phyloP scores from a whole-genome alignment of 495 filamentous ascomycete genomes.

The Oidiodendron maius region DNA sequence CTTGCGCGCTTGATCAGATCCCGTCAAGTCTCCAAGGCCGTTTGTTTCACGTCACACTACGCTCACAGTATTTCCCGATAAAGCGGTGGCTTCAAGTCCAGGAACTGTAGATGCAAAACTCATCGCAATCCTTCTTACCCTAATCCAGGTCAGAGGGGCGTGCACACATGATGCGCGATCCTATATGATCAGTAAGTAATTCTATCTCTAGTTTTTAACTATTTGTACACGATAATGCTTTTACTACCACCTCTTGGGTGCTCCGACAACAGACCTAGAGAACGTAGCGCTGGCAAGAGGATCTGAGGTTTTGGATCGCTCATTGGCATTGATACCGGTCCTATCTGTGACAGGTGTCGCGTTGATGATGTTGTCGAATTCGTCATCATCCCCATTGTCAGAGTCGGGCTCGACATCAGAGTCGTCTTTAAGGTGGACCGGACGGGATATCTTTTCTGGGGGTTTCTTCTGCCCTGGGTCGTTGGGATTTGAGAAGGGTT shows the following conservation, averaged over 20 bases:
- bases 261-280: constrained; percentile 53
- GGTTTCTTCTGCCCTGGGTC: constrained; percentile 42
- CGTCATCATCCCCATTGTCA: constrained; percentile 60
- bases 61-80: too few relatives aligned
- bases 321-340: constrained; percentile 57
- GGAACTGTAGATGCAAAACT: too few relatives aligned
- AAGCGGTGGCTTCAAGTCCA: too few relatives aligned
- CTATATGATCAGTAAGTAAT: too few relatives aligned
- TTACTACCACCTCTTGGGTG: constrained; percentile 52
- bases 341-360: constrained; percentile 82
- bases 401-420: constrained; percentile 70
- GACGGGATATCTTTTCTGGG: constrained; percentile 50
- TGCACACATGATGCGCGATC: too few relatives aligned
- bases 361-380: constrained; percentile 86
- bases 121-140: too few relatives aligned
- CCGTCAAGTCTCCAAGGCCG: too few relatives aligned
- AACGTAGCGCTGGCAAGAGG: constrained; percentile 48
- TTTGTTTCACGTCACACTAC: too few relatives aligned
- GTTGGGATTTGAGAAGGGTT: constrained; percentile 68
- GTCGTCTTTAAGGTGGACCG: constrained; percentile 48
- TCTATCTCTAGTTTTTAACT: too few relatives aligned
- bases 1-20: too few relatives aligned
- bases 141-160: too few relatives aligned
- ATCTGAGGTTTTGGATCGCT: constrained; percentile 17
- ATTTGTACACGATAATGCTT: not conserved